Evolutionary conservation across 768 basidiomycete genomes (phyloP).

Genomic region (Leucosporidium yakuticum): DNA sequence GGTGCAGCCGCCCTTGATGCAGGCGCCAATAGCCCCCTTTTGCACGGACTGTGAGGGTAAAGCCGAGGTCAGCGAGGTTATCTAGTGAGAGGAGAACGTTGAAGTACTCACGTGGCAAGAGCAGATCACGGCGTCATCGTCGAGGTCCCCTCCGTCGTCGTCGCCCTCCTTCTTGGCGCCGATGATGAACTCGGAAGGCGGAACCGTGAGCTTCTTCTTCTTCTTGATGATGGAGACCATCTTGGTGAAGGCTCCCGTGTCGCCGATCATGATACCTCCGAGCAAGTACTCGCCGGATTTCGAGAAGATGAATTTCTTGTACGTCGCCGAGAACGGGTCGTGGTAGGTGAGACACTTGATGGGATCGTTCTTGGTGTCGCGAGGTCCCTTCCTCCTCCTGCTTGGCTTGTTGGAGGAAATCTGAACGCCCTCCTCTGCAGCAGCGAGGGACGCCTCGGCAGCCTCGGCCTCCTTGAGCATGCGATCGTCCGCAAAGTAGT

Average conservation of each 20-base stretch:
- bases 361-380: constrained; percentile 44
- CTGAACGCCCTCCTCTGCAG: constrained; percentile 25
- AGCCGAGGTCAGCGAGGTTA: not conserved
- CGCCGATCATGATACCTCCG: constrained; percentile 77
- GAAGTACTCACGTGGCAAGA: constrained; percentile 54
- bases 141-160: constrained; percentile 60
- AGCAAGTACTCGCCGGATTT: constrained; percentile 64
- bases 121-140: constrained; percentile 67
- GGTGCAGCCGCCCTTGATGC: constrained; percentile 52
- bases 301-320: constrained; percentile 69
- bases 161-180: constrained; percentile 53
- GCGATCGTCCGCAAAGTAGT: constrained; percentile 61
- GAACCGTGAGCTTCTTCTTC: constrained; percentile 62
- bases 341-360: constrained; percentile 61
- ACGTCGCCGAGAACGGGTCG: constrained; percentile 64
- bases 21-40: constrained; percentile 55
- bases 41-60: constrained; percentile 52
- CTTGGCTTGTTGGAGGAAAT: constrained; percentile 21
- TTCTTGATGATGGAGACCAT: constrained; percentile 66
- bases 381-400: constrained; percentile 36
- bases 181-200: constrained; percentile 63
- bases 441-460: constrained; percentile 3
- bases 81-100: not conserved
- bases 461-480: constrained; percentile 27
- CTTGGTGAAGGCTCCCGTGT: constrained; percentile 62